Percentiles rank a stretch among this genome's conserved stretches.
Evolutionary conservation across 208 protist species (phyloP).

Genomic region (Leishmania arabica): DNA sequence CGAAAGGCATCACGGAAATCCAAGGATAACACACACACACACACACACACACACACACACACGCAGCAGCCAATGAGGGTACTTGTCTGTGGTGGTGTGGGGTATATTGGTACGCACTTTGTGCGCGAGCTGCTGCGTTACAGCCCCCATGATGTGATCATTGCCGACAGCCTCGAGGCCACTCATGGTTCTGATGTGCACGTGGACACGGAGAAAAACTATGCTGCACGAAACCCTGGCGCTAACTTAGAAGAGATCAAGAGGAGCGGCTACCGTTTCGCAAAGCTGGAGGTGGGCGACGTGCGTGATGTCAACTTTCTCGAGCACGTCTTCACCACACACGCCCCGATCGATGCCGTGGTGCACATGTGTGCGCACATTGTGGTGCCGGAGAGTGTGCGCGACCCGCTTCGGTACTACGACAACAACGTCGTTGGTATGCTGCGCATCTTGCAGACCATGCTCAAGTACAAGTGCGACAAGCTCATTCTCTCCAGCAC

Average conservation of each 20-base stretch:
- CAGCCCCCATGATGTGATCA: conserved; percentile 86
- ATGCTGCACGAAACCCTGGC: conserved; percentile 18
- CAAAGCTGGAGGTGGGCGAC: conserved; percentile 80
- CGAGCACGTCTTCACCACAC: conserved; percentile 86
- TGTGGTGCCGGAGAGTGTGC: conserved; percentile 93
- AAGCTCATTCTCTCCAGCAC: conserved; percentile 97
- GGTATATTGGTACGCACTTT: conserved; percentile 98
- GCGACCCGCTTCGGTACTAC: conserved; percentile 95
- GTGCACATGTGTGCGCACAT: conserved; percentile 96
- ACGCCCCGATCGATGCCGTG: conserved; percentile 87
- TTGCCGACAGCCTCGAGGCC: conserved; percentile 93
- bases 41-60: not conserved
- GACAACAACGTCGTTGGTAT: conserved; percentile 97
- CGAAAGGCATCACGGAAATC: too few species aligned
- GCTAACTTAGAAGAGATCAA: conserved; percentile 18
- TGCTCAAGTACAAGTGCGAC: conserved; percentile 89
- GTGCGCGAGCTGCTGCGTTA: conserved; percentile 89
- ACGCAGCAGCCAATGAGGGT: conserved; percentile 61
- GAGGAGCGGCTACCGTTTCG: conserved; percentile 36
- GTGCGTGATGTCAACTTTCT: conserved; percentile 83
- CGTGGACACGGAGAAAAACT: conserved; percentile 64
- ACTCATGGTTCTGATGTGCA: conserved; percentile 65
- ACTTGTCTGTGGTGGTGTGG: conserved; percentile 96
- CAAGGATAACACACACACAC: too few species aligned
- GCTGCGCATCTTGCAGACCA: conserved; percentile 90